Percentiles rank a stretch among this genome's conserved stretches.
Evolutionary conservation across 1,284 basidiomycete genomes (phyloP).

Genomic region (Ustilago sp.): DNA sequence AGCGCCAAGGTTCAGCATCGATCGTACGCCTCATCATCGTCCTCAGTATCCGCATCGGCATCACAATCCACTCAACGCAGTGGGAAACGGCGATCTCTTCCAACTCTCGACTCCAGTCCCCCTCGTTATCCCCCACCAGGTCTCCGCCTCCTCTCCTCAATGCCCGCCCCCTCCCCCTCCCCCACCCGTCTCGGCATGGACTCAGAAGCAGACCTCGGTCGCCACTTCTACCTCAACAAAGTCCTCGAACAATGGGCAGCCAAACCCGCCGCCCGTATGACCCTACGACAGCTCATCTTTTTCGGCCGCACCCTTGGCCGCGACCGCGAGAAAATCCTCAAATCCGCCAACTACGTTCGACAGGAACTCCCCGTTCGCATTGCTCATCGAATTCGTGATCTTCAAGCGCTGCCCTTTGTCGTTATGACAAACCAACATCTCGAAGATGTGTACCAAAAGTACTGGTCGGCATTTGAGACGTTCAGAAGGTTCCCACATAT

Average conservation of each 20-base stretch:
- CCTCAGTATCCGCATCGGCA: not conserved
- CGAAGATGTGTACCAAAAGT: constrained; percentile 81
- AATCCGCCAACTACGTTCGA: constrained; percentile 86
- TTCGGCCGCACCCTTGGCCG: constrained; percentile 53
- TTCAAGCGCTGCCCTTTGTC: constrained; percentile 86
- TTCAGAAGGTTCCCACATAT: constrained; percentile 82
- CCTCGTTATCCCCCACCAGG: constrained; percentile 8
- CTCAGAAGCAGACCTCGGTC: constrained; percentile 54
- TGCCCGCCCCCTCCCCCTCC: not conserved
- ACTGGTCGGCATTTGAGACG: constrained; percentile 71
- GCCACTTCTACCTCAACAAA: constrained; percentile 85
- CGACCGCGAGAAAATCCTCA: constrained; percentile 60
- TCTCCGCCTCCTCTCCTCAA: constrained; percentile 15
- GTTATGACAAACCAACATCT: constrained; percentile 88
- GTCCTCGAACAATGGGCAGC: constrained; percentile 85
- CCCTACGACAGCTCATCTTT: constrained; percentile 82
- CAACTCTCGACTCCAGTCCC: not conserved
- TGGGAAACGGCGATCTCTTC: not conserved
- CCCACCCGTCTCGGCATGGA: constrained; percentile 32
- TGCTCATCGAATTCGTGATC: constrained; percentile 85
- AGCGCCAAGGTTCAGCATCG: not conserved
- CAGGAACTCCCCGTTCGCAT: constrained; percentile 88
- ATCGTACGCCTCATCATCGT: not conserved
- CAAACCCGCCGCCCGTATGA: constrained; percentile 79
- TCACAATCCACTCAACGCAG: not conserved